Evolutionary conservation across 208 protist genomes (phyloP).

Genomic region (Wallacemonas sp.): DNA sequence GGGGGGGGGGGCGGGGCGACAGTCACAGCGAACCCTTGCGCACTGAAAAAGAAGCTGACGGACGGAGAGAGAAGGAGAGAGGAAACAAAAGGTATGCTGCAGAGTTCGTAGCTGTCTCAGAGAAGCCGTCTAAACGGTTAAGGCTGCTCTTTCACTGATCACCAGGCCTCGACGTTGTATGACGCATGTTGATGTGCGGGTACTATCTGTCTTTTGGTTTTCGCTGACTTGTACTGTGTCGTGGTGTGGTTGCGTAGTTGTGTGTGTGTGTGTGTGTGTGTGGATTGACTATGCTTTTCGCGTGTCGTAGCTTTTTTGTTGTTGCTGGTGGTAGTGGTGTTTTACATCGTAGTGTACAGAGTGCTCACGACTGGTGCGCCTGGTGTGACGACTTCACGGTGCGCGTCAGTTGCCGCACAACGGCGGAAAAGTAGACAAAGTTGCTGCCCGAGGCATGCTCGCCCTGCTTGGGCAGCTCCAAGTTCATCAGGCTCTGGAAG

Average conservation of each 20-base stretch:
- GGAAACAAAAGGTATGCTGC: too few species aligned
- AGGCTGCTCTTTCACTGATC: too few species aligned
- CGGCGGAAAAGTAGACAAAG: slow-evolving; percentile 85
- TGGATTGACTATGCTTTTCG: neutral
- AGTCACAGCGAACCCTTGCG: too few species aligned
- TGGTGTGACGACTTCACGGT: slow-evolving; percentile 25
- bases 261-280: neutral
- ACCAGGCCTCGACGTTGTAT: too few species aligned
- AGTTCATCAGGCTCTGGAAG: slow-evolving; percentile 81
- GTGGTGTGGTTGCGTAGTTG: neutral
- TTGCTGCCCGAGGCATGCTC: slow-evolving; percentile 88
- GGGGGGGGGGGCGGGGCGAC: too few species aligned
- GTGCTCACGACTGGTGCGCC: neutral
- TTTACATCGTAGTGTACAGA: slow-evolving; percentile 3
- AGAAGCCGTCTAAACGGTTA: too few species aligned
- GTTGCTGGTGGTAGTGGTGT: too few species aligned
- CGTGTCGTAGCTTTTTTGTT: neutral
- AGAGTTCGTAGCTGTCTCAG: too few species aligned
- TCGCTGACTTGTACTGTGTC: neutral
- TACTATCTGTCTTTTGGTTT: neutral
- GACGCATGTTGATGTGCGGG: neutral
- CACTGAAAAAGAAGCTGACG: too few species aligned
- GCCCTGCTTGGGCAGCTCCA: slow-evolving; percentile 85
- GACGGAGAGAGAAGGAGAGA: too few species aligned
- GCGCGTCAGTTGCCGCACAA: slow-evolving; percentile 71